Evolutionary conservation across 371 early-diverging fungal genomes (phyloP).

Genomic region (Nosema muscidifuracis): DNA sequence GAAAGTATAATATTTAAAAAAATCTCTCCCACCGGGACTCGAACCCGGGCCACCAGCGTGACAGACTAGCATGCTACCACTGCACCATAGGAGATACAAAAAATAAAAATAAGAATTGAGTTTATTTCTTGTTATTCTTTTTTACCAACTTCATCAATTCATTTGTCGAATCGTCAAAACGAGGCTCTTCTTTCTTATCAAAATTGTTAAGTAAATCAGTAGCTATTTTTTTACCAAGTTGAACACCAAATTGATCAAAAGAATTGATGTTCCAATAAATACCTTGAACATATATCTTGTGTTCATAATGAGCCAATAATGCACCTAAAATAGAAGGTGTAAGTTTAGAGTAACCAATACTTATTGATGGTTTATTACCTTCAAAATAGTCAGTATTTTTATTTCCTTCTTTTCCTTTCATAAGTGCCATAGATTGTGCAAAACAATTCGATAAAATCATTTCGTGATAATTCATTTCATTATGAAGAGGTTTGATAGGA

Average conservation of each 20-base stretch:
- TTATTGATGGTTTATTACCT: slow-evolving; percentile 92
- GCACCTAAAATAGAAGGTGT: slow-evolving; percentile 84
- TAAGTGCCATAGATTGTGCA: slow-evolving; percentile 92
- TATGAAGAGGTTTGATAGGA: slow-evolving; percentile 66
- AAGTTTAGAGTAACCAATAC: slow-evolving; percentile 78
- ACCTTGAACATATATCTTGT: slow-evolving; percentile 97
- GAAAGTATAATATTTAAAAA: slow-evolving; percentile 19
- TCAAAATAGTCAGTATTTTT: slow-evolving; percentile 69
- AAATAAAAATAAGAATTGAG: too few species aligned
- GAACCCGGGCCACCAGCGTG: slow-evolving; percentile 63
- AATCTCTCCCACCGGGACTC: slow-evolving; percentile 62
- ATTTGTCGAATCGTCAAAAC: slow-evolving; percentile 45
- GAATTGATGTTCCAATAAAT: slow-evolving; percentile 91
- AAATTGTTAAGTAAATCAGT: slow-evolving; percentile 83
- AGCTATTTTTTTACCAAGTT: slow-evolving; percentile 94
- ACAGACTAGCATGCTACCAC: slow-evolving; percentile 62
- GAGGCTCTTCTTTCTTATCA: slow-evolving; percentile 34
- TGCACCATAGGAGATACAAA: slow-evolving; percentile 59
- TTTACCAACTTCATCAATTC: slow-evolving; percentile 22
- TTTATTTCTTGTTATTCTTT: too few species aligned
- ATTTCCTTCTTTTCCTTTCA: slow-evolving; percentile 75
- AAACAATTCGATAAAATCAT: slow-evolving; percentile 92
- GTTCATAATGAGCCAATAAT: slow-evolving; percentile 90
- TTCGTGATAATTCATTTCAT: slow-evolving; percentile 70
- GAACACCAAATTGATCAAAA: slow-evolving; percentile 94